A percentile compares a stretch with the other conserved stretches of the same genome.
These are phyloP conservation scores for Kickxella alabastrina DNA, from an alignment of 192 early-diverging fungal genomes.

Conservation along the genomic window DNA sequence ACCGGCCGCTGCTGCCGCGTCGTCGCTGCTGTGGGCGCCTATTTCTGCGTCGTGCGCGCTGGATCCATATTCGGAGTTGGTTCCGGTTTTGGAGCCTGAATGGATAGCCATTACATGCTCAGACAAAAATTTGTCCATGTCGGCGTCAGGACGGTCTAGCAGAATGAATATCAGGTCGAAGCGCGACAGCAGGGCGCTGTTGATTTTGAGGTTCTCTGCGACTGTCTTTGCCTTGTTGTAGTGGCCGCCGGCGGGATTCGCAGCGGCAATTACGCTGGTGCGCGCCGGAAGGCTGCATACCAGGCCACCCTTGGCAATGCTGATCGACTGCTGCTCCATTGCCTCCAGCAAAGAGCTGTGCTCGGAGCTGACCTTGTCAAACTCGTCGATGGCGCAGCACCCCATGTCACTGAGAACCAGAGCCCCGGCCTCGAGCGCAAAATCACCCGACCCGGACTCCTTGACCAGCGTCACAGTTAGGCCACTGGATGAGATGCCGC, in stretches of 20 bases:
- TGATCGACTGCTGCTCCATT: slow-evolving; percentile 86
- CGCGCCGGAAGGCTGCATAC: slow-evolving; percentile 79
- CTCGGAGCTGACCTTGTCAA: slow-evolving; percentile 84
- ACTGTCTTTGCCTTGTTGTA: slow-evolving; percentile 86
- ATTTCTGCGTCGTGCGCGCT: not conserved
- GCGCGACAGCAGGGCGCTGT: slow-evolving; percentile 66
- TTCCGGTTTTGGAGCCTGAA: slow-evolving; percentile 25
- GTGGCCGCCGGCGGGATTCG: slow-evolving; percentile 81
- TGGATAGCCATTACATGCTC: slow-evolving; percentile 76
- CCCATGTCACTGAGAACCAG: slow-evolving; percentile 88
- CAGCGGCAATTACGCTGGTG: slow-evolving; percentile 81
- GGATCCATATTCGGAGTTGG: too few relatives aligned
- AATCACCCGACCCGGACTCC: slow-evolving; percentile 67
- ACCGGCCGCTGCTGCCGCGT: not conserved
- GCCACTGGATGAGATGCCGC: slow-evolving; percentile 61
- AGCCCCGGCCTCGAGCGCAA: slow-evolving; percentile 76
- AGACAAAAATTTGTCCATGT: slow-evolving; percentile 76
- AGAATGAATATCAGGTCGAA: slow-evolving; percentile 84
- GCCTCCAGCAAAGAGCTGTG: slow-evolving; percentile 78
- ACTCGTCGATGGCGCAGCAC: slow-evolving; percentile 87
- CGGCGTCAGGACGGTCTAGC: slow-evolving; percentile 72
- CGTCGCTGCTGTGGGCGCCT: not conserved
- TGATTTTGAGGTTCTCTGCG: slow-evolving; percentile 77
- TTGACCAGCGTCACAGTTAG: slow-evolving; percentile 71
- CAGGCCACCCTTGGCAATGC: slow-evolving; percentile 83